phyloP scores from a whole-genome alignment of 192 early-diverging fungal species.

The Umbelopsis isabellina region DNA sequence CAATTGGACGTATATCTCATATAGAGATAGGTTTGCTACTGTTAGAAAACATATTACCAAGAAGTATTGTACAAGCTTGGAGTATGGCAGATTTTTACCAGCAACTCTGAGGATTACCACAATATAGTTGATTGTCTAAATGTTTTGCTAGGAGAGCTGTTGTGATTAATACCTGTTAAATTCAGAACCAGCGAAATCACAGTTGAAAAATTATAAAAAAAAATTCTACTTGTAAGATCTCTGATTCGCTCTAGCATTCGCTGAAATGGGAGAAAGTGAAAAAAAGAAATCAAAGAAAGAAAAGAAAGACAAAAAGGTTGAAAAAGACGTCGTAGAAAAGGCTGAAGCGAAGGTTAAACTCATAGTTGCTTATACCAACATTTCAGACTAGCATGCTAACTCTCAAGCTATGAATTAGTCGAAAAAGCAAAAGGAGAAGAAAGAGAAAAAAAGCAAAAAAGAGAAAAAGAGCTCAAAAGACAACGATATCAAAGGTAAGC shows the following conservation, averaged over 20 bases:
- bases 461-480: conserved; percentile 43
- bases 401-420: not conserved
- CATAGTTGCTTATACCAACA: not conserved
- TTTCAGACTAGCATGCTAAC: not conserved
- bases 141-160: no score
- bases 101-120: no score
- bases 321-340: conserved; percentile 19
- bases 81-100: no score
- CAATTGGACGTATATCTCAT: no score
- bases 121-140: no score
- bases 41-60: no score
- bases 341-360: not conserved
- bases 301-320: conserved; percentile 36
- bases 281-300: conserved; percentile 40
- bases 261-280: conserved; percentile 32
- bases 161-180: no score
- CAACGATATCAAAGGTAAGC: conserved; percentile 38
- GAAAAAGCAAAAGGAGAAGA: conserved; percentile 35
- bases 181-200: no score
- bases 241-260: not conserved
- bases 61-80: no score
- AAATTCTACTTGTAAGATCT: not conserved
- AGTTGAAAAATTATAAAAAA: not conserved
- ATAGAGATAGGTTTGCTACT: no score
- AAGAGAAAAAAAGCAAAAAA: conserved; percentile 30